Evolutionary conservation across 176 grass and related monocot genomes (phyloP).

Genomic region (Lolium perenne): DNA sequence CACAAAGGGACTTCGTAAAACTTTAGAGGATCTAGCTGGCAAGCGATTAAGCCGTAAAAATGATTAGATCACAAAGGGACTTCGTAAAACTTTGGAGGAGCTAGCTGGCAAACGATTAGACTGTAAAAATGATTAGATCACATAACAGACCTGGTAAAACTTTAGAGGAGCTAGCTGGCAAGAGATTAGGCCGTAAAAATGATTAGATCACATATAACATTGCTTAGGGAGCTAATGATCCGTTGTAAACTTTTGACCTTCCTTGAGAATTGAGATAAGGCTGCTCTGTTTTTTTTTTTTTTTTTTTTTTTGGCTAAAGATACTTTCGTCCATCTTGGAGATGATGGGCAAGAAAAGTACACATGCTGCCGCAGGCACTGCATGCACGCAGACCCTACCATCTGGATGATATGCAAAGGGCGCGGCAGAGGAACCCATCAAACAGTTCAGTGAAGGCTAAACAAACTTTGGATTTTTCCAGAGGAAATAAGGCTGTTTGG

Average conservation of each 20-base stretch:
- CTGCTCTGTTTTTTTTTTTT: background rate
- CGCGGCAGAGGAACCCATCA: slow-evolving; percentile 12
- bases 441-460: background rate
- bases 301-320: background rate
- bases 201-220: background rate
- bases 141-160: background rate
- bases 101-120: too few relatives aligned
- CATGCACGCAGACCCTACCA: background rate
- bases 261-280: background rate
- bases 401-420: slow-evolving; percentile 14
- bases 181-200: background rate
- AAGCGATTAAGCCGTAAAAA: too few relatives aligned
- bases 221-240: slow-evolving; percentile 18
- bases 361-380: slow-evolving; percentile 6
- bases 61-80: too few relatives aligned
- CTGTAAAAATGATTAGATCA: too few relatives aligned
- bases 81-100: too few relatives aligned
- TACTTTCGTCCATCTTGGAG: slow-evolving; percentile 17
- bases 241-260: background rate
- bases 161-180: background rate
- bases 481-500: background rate
- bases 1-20: too few relatives aligned
- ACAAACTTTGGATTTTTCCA: slow-evolving; percentile 14
- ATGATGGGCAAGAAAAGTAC: slow-evolving; percentile 38
- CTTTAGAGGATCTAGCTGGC: too few relatives aligned